Base-by-base conservation (phyloP, 2,329 filamentous ascomycete genomes). In the Dactylellina drechsleri region DNA sequence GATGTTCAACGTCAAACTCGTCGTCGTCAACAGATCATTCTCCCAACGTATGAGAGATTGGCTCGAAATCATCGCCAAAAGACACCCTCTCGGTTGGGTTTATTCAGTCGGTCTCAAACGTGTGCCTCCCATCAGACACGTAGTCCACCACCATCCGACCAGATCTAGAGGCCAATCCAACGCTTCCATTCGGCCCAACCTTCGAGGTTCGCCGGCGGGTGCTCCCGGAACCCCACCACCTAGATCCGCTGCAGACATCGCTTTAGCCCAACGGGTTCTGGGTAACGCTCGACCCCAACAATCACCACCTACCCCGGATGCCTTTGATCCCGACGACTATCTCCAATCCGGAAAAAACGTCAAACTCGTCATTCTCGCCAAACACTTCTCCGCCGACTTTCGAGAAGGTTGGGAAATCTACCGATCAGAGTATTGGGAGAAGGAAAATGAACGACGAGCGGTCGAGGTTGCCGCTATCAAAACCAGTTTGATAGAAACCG, bases 391-490 rank as follows among this genome's bases (percentile, higher is more conserved):
- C 4, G 90, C 95, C 0, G 92, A 92, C 54, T 99, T 99, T 80
- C 87, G 95, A 18, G 93, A 98, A 81, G 96, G 97, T 77, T 99
- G 95, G 95, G 95, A 99, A 80, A 86, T 94, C 15, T 99, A 96
- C 82, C 87, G 95, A 62, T 89, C 90, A 40, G 93, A 97, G 75
- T 99, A 97, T 83, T 99, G 95, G 95, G 94, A 97, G 79, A 90
- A 90, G 76, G 95, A 99, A 82, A 99, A 99, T 80, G 92, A 96
- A 81, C 89, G 94, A 1, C 89, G 95, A 12, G 87, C 90, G 1
- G 23, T 68, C 1, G 72, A 76, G 26, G 72, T 76, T 12, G 43
- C 68, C 4, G 72, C 72, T 12, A 76, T 76, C 31, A 54, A 66
- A 43, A 76, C 72, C 8, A 70, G 65, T 50, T 41, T 76, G 10